Evolutionary conservation across 768 basidiomycete genomes (phyloP).

Genomic region (Pholiota conissans): DNA sequence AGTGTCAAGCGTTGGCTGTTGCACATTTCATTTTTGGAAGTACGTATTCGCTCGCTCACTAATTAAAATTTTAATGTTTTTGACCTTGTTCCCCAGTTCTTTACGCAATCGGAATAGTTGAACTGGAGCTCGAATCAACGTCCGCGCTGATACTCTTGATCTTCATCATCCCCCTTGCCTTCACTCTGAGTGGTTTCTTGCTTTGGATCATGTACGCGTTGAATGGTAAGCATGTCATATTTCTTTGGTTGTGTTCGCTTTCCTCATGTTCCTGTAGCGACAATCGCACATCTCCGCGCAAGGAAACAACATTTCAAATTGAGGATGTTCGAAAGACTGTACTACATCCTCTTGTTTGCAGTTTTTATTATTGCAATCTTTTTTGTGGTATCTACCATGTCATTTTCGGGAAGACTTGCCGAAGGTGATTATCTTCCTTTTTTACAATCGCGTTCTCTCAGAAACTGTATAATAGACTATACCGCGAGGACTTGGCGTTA

Average conservation of each 20-base stretch:
- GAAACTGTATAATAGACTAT: conserved; percentile 60
- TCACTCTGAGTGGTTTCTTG: conserved; percentile 94
- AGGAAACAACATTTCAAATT: conserved; percentile 88
- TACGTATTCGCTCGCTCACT: conserved; percentile 38
- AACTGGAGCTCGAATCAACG: conserved; percentile 88
- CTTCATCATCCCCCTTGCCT: conserved; percentile 92
- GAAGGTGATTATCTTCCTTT: conserved; percentile 59
- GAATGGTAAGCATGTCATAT: conserved; percentile 58
- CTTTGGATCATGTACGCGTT: conserved; percentile 94
- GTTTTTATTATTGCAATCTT: conserved; percentile 84
- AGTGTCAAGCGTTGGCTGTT: conserved; percentile 76
- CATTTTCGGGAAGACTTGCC: conserved; percentile 87
- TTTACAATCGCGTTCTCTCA: not conserved
- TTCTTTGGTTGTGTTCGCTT: not conserved
- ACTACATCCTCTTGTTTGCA: conserved; percentile 81
- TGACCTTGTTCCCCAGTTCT: conserved; percentile 49
- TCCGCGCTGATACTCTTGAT: conserved; percentile 81
- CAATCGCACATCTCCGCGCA: conserved; percentile 81
- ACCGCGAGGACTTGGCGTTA: conserved; percentile 86
- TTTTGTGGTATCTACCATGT: conserved; percentile 90
- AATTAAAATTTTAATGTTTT: not conserved
- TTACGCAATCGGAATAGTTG: conserved; percentile 93
- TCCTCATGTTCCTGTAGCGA: conserved; percentile 49
- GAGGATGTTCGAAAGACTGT: conserved; percentile 84
- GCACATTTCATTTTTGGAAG: conserved; percentile 95